Evolutionary conservation across 352 stramenopile species (phyloP).

Genomic region (Phytophthora rubi): DNA sequence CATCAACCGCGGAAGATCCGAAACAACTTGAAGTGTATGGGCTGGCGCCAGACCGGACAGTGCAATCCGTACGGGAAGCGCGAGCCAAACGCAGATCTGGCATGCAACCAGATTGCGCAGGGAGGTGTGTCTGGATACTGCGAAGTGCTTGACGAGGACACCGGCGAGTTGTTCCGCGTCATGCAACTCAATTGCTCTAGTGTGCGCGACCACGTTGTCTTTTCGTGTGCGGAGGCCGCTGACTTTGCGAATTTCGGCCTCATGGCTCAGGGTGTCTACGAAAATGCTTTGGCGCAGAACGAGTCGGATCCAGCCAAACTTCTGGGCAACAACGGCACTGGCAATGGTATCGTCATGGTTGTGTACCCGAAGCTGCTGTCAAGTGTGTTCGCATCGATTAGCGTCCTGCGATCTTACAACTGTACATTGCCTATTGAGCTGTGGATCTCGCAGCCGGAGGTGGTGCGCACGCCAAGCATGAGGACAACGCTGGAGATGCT

Average conservation of each 20-base stretch:
- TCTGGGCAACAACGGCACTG: slow-evolving; percentile 35
- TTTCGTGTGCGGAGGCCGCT: slow-evolving; percentile 60
- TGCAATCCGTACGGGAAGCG: slow-evolving; percentile 58
- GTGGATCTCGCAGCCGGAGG: slow-evolving; percentile 62
- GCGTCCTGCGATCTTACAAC: slow-evolving; percentile 47
- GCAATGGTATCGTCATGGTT: slow-evolving; percentile 72
- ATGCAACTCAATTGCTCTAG: slow-evolving; percentile 77
- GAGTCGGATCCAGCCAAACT: slow-evolving; percentile 25
- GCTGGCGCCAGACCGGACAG: slow-evolving; percentile 62
- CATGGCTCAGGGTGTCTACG: slow-evolving; percentile 40
- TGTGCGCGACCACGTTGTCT: slow-evolving; percentile 51
- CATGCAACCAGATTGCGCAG: slow-evolving; percentile 53
- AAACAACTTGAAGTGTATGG: slow-evolving; percentile 58
- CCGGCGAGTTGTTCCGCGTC: slow-evolving; percentile 66
- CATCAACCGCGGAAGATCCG: slow-evolving; percentile 41
- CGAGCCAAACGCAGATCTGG: slow-evolving; percentile 53
- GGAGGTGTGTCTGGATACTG: slow-evolving; percentile 66
- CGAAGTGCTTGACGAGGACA: slow-evolving; percentile 61
- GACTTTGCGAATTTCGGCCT: slow-evolving; percentile 73
- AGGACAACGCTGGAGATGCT: slow-evolving; percentile 34
- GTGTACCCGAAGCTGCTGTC: slow-evolving; percentile 77
- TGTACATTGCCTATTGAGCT: slow-evolving; percentile 77
- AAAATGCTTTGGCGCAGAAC: slow-evolving; percentile 33
- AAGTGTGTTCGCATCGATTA: slow-evolving; percentile 70
- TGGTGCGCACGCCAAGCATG: slow-evolving; percentile 45